A percentile compares a stretch with the other conserved stretches of the same genome.
Conservation (phyloP, 805 yeast species). For the Ogataea trehalophila region DNA sequence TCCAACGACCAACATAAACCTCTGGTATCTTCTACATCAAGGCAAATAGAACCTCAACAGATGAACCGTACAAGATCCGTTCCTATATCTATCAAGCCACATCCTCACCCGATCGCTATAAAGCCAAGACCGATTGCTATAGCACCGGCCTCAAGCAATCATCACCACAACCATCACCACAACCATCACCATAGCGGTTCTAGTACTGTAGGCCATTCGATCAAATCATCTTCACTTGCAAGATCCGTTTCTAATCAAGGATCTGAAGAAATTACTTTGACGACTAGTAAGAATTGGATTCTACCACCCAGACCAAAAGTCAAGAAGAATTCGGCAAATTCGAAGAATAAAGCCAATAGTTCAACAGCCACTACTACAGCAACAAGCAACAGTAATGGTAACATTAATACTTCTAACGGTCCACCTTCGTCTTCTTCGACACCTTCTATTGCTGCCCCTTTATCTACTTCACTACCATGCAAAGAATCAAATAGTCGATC, state of each 20-base stretch:
- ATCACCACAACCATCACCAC: slow-evolving; percentile 5
- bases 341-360: neutral
- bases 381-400: neutral
- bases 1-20: too few relatives aligned
- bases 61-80: slow-evolving; percentile 11
- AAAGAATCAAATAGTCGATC: neutral
- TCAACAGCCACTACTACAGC: neutral
- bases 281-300: slow-evolving; percentile 41
- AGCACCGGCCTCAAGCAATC: slow-evolving; percentile 15
- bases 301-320: slow-evolving; percentile 50
- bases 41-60: too few relatives aligned
- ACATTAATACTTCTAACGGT: too few relatives aligned
- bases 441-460: too few relatives aligned
- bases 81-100: slow-evolving; percentile 6
- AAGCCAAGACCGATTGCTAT: slow-evolving; percentile 26
- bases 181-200: neutral
- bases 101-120: slow-evolving; percentile 28
- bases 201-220: neutral
- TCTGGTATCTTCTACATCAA: too few relatives aligned
- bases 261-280: slow-evolving; percentile 30
- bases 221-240: slow-evolving; percentile 4
- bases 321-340: slow-evolving; percentile 15
- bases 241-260: slow-evolving; percentile 19
- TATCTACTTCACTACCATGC: neutral
- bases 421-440: too few relatives aligned